Percentiles rank a stretch among this genome's conserved stretches.
These are phyloP conservation scores for Magnaporthales sp. DNA, from an alignment of 2,329 filamentous ascomycete species.

Conservation along the genomic window DNA sequence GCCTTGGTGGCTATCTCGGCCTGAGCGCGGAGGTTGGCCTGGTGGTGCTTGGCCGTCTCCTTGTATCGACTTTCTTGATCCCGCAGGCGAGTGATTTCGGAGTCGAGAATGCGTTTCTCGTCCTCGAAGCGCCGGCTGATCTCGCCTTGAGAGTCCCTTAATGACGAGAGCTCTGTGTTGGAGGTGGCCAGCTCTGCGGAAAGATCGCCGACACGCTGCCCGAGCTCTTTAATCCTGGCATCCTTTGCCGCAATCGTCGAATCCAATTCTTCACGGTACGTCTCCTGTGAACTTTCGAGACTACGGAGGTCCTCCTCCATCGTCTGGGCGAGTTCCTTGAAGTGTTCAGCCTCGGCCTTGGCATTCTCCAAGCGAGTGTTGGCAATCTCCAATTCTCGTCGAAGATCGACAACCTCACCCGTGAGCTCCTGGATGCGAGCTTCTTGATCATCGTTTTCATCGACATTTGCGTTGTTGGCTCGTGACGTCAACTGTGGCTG, in stretches of 20 bases:
- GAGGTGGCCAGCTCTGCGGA: conserved; percentile 71
- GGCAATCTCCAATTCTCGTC: conserved; percentile 75
- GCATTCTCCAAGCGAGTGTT: conserved; percentile 73
- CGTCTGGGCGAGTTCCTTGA: conserved; percentile 77
- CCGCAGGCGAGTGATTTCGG: conserved; percentile 72
- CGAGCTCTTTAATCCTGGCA: conserved; percentile 67
- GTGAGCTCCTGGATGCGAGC: conserved; percentile 71
- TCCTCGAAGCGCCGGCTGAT: conserved; percentile 63
- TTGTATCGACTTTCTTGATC: conserved; percentile 75
- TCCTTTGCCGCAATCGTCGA: conserved; percentile 68
- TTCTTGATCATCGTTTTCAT: conserved; percentile 32
- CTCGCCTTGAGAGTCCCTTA: conserved; percentile 77
- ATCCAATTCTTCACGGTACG: conserved; percentile 84
- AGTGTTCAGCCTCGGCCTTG: conserved; percentile 75
- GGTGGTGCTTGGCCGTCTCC: conserved; percentile 74
- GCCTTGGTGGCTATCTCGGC: conserved; percentile 88
- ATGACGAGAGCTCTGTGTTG: conserved; percentile 70
- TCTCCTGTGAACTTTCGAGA: conserved; percentile 70
- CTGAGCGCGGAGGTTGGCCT: conserved; percentile 86
- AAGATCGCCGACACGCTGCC: conserved; percentile 76
- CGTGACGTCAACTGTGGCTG: conserved; percentile 69
- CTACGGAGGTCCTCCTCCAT: conserved; percentile 82
- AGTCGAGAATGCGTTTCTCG: conserved; percentile 70
- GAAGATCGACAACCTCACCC: conserved; percentile 76
- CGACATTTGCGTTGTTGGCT: conserved; percentile 29